phyloP scores from a whole-genome alignment of 495 filamentous ascomycete species.

The Corynascus novoguineensis region DNA sequence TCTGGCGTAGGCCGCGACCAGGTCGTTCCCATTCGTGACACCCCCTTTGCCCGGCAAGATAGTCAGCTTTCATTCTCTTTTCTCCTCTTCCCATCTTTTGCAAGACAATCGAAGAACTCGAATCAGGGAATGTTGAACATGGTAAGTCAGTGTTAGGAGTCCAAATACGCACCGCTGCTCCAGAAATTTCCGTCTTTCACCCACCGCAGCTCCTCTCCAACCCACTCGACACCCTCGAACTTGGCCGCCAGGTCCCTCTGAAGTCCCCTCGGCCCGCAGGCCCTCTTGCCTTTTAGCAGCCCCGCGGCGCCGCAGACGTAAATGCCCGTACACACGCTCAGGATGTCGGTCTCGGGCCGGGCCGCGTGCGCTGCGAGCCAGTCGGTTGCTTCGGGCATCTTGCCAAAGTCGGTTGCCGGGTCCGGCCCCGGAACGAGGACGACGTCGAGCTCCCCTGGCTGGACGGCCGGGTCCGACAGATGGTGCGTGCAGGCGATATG shows the following conservation, averaged over 20 bases:
- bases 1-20: slow-evolving; percentile 51
- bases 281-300: slow-evolving; percentile 42
- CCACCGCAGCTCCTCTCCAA: slow-evolving; percentile 46
- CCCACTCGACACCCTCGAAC: slow-evolving; percentile 43
- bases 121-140: too few relatives aligned
- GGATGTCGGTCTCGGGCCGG: slow-evolving; percentile 36
- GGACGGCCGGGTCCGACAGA: slow-evolving; percentile 38
- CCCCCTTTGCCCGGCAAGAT: slow-evolving; percentile 37
- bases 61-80: not conserved
- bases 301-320: slow-evolving; percentile 47
- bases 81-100: not conserved
- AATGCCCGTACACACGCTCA: slow-evolving; percentile 53
- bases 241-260: slow-evolving; percentile 38
- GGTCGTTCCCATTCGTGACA: slow-evolving; percentile 59
- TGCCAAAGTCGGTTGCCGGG: slow-evolving; percentile 25
- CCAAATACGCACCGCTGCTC: slow-evolving; percentile 50
- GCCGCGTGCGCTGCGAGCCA: slow-evolving; percentile 44
- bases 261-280: slow-evolving; percentile 49
- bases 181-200: slow-evolving; percentile 56
- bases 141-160: not conserved
- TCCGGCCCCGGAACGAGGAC: slow-evolving; percentile 50
- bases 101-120: not conserved
- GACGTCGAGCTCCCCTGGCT: slow-evolving; percentile 48
- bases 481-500: slow-evolving; percentile 38
- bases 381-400: slow-evolving; percentile 32